Conservation (phyloP, 495 filamentous ascomycete genomes). For the Penicillium parvum region DNA sequence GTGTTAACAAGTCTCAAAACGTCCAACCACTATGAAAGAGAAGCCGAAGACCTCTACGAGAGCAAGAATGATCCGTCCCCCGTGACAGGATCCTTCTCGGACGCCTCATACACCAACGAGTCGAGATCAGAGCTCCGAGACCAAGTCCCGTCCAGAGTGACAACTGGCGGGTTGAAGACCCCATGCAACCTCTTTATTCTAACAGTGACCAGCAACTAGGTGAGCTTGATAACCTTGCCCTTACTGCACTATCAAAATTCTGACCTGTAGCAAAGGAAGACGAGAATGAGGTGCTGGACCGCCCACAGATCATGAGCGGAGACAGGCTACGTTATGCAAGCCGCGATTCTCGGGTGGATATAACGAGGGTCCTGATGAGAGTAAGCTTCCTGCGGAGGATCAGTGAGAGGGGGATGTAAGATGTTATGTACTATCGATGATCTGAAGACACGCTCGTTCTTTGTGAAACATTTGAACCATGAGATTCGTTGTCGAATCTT, state of each 20-base stretch:
- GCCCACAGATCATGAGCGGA: constrained; percentile 22
- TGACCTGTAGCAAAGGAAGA: neutral
- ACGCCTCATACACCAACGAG: constrained; percentile 2
- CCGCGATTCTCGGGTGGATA: constrained; percentile 21
- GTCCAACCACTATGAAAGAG: constrained; percentile 23
- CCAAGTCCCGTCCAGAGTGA: constrained; percentile 6
- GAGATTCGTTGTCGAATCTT: too few relatives aligned
- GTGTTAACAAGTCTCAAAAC: too few relatives aligned
- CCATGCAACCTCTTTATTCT: constrained; percentile 3
- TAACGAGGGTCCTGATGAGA: constrained; percentile 28
- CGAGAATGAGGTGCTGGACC: neutral
- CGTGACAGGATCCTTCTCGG: constrained; percentile 13
- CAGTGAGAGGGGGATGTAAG: too few relatives aligned
- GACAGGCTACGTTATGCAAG: constrained; percentile 25
- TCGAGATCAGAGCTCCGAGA: neutral
- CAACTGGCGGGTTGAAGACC: constrained; percentile 1
- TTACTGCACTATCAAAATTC: neutral
- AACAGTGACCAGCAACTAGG: constrained; percentile 6
- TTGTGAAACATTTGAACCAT: too few relatives aligned
- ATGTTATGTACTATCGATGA: too few relatives aligned
- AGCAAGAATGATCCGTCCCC: constrained; percentile 23
- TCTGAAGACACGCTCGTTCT: too few relatives aligned
- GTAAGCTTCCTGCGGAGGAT: constrained; percentile 21
- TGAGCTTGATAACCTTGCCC: neutral
- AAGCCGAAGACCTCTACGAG: constrained; percentile 29